Evolutionary conservation across 441 rosid species (phyloP), one percentile per base, ranked within the genome.

Genomic region (Adansonia rubrostipa): DNA sequence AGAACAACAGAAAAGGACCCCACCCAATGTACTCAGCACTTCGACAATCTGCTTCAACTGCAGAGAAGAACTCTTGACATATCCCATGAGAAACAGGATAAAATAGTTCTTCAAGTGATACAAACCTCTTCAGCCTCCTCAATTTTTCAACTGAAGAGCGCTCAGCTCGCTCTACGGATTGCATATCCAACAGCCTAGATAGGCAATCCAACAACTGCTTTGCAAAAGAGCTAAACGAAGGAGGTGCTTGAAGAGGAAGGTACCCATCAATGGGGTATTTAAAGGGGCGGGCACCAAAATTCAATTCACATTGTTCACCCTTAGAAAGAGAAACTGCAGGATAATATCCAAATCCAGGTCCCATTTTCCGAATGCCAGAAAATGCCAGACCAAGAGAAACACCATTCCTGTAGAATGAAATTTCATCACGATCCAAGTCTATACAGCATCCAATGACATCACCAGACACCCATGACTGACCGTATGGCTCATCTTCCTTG

Each of bases 401-500:
- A 51, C 99, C 99, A 81, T 93, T 91, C 79, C 98, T 88, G 74
- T 89, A 94, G 81, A 94, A 96, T 33, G 91, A 87, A 72, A 96
- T 94, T 86, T 92, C 92, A 80, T 88, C 91, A 80, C 68, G 61
- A 40, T 89, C 88, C 83, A 94, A 78, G 85, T 93, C 93, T 83
- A 94, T 88, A 80, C 99, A 96, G 83, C 98, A 96, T 36, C 98
- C 99, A 63, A 96, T 96, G 63, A 94, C 88, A 82, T 96, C 99
- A 63, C 98, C 98, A 77, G 87, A 87, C 65, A 93, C 96, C 99
- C 99, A 96, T n/a, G 93, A 81, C 70, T 94, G 98, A 53, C 99
- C 99, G 80, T 96, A 96, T 51, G 89, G 86, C 73, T 91, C 88
- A 56, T 88, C 86, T 68, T 93, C 86, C 82, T 93, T 93, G 75